Conservation (phyloP, 306 rosid species). For the Cicer arietinum region DNA sequence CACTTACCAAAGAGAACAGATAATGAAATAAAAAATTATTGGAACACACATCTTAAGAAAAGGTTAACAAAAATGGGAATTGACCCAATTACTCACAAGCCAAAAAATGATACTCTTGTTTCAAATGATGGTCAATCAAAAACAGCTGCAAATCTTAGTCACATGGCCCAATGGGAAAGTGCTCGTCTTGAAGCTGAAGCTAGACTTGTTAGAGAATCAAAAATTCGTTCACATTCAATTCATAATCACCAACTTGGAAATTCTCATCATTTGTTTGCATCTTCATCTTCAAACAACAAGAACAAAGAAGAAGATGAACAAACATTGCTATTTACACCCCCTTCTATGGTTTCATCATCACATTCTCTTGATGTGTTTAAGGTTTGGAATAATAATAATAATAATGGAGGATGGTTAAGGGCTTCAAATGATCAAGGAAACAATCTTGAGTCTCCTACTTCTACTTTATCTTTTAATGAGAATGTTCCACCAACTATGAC, state of each 20-base stretch:
- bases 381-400: constrained; percentile 38
- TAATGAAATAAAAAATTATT: constrained; percentile 94
- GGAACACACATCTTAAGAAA: constrained; percentile 98
- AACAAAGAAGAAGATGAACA: too few relatives aligned
- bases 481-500: constrained; percentile 52
- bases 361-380: constrained; percentile 34
- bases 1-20: constrained; percentile 96
- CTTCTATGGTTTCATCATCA: too few relatives aligned
- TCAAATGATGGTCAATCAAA: constrained; percentile 77
- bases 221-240: constrained; percentile 65
- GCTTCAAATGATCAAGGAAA: constrained; percentile 42
- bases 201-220: constrained; percentile 89
- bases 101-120: constrained; percentile 77
- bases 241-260: constrained; percentile 36
- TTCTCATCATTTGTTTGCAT: constrained; percentile 37
- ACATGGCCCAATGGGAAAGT: constrained; percentile 99
- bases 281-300: constrained; percentile 45
- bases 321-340: too few relatives aligned
- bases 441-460: constrained; percentile 81
- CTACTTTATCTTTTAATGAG: constrained; percentile 77
- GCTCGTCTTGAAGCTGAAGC: constrained; percentile 99
- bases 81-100: constrained; percentile 95
- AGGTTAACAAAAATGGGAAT: constrained; percentile 95
- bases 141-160: constrained; percentile 86
- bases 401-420: constrained; percentile 55